Evolutionary conservation across 2,329 filamentous ascomycete genomes (phyloP), one percentile per base, ranked within the genome.

Genomic region (Hypocrella siamensis): DNA sequence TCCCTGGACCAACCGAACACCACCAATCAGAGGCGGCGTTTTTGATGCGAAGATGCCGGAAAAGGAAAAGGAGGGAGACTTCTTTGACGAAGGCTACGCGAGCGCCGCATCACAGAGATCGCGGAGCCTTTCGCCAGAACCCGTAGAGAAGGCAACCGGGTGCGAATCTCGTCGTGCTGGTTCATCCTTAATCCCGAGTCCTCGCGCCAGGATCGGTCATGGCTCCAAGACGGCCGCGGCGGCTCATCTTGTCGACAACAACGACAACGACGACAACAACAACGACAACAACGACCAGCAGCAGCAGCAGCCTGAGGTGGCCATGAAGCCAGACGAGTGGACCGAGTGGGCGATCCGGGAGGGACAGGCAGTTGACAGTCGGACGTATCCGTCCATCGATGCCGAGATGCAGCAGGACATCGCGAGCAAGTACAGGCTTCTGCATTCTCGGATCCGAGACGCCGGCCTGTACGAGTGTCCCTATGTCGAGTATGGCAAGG

Each of bases 391-490:
- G 0, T 64, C 70, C 0, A 41, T 75, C 6, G 68, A 75, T 37
- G 46, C 56, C 2, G 48, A 49, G 7, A 64, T 67, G 4, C 73
- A 78, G 51, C 50, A 58, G 10, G 57, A 60, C 16, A 75, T 79
- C 40, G 52, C 60, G 1, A 32, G 40, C 28, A 69, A 70, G 41
- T 79, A 76, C 49, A 61, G 66, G 10, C 47, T 46, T 3, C 51
- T 79, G 19, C 68, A 76, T 42, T 54, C 70, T 39, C 55, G 56
- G 26, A 47, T 79, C 38, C 57, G 61, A 31, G 62, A 65, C 7
- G 55, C 61, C 36, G 71, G 72, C 3, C 56, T 70, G 14, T 79
- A 77, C 51, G 40, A 66, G 8, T 78, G 73, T 40, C 60, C 53
- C 1, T 75, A 73, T 48, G 40, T 52, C 2, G 66, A 68, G 26